Conservation (phyloP, 2,329 filamentous ascomycete genomes). For the Fusarium chaquense region DNA sequence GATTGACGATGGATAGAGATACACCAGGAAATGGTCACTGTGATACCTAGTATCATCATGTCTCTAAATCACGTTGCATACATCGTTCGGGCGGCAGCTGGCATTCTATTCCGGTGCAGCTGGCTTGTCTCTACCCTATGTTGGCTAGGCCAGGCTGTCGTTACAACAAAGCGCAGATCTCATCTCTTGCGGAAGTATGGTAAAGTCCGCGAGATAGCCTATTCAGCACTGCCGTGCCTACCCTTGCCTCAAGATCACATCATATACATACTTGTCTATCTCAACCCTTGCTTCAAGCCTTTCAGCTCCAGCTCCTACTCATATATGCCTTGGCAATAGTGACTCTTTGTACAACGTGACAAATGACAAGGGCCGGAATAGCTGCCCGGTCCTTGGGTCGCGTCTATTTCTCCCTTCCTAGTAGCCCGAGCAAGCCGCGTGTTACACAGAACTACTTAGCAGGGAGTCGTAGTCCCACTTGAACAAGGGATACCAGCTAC, state of each 20-base stretch:
- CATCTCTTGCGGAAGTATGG: neutral
- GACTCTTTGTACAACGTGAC: constrained; percentile 24
- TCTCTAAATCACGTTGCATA: neutral
- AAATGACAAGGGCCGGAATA: constrained; percentile 7
- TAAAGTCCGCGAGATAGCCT: constrained; percentile 1
- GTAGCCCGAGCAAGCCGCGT: neutral
- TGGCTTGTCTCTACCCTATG: neutral
- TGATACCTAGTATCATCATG: neutral
- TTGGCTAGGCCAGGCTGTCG: neutral
- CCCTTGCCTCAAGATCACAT: neutral
- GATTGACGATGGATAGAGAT: neutral
- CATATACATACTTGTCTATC: neutral
- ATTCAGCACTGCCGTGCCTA: neutral
- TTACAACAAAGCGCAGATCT: neutral
- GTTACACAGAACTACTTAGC: neutral
- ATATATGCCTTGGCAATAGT: neutral
- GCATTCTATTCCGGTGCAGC: neutral
- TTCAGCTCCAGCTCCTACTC: constrained; percentile 7
- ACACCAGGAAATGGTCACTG: neutral
- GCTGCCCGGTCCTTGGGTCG: neutral
- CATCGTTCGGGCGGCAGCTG: neutral
- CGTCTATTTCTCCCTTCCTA: neutral
- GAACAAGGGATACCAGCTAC: neutral
- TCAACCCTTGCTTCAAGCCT: neutral
- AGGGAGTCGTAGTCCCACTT: neutral